These are phyloP conservation scores for Candida dubliniensis DNA, from an alignment of 1,139 yeast genomes.

Conservation along the genomic window DNA sequence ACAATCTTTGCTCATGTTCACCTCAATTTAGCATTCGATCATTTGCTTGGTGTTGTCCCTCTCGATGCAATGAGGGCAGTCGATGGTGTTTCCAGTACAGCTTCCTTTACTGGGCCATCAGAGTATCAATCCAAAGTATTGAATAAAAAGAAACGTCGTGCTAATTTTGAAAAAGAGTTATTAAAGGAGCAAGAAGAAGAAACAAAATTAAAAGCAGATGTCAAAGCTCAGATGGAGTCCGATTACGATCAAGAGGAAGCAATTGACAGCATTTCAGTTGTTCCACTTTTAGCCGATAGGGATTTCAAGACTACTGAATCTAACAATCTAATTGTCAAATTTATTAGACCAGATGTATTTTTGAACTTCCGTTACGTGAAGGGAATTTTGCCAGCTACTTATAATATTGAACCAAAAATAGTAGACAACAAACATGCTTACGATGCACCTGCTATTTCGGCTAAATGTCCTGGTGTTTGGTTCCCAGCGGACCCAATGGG, in stretches of 20 bases:
- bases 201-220: constrained; percentile 13
- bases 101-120: constrained; percentile 45
- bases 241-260: constrained; percentile 16
- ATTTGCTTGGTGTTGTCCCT: constrained; percentile 59
- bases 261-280: constrained; percentile 18
- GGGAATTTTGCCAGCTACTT: constrained; percentile 53
- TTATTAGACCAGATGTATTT: constrained; percentile 66
- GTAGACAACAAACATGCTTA: constrained; percentile 48
- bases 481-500: constrained; percentile 86
- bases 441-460: constrained; percentile 69
- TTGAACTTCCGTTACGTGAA: constrained; percentile 56
- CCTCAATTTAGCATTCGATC: constrained; percentile 61
- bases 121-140: constrained; percentile 39
- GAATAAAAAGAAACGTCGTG: constrained; percentile 18
- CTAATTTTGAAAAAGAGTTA: constrained; percentile 15
- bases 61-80: constrained; percentile 67
- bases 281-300: constrained; percentile 57
- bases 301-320: constrained; percentile 36
- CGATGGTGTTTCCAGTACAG: constrained; percentile 68
- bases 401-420: constrained; percentile 29
- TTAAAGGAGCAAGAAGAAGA: constrained; percentile 19
- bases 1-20: constrained; percentile 68
- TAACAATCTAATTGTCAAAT: constrained; percentile 41
- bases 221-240: constrained; percentile 24
- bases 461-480: constrained; percentile 76